A percentile compares a stretch with the other conserved stretches of the same genome.
These are phyloP conservation scores for Ochromonas danica DNA, from an alignment of 108 stramenopile genomes.

Conservation along the genomic window DNA sequence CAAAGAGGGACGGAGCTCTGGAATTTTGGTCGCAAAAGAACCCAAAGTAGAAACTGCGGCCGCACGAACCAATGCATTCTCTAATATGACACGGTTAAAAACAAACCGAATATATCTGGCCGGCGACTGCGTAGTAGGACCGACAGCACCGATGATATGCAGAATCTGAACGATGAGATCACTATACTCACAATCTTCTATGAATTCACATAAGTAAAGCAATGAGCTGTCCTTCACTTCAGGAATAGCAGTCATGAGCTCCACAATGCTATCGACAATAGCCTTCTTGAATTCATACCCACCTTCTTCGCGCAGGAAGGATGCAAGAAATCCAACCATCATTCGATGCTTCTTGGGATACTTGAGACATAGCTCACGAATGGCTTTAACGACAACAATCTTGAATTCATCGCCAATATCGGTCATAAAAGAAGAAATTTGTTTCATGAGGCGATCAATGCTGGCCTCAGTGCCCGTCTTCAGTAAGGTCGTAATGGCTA, in stretches of 20 bases:
- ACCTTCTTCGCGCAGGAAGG: conserved; percentile 88
- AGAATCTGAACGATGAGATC: conserved; percentile 59
- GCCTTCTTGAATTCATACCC: conserved; percentile 86
- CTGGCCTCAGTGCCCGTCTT: conserved; percentile 94
- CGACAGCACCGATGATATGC: conserved; percentile 79
- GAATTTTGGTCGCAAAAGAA: conserved; percentile 81
- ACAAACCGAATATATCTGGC: conserved; percentile 93
- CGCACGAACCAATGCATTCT: conserved; percentile 85
- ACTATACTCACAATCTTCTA: conserved; percentile 70
- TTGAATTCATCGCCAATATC: conserved; percentile 99
- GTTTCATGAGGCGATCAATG: conserved; percentile 92
- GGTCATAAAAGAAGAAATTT: conserved; percentile 93
- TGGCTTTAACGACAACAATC: conserved; percentile 79
- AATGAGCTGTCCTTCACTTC: conserved; percentile 79
- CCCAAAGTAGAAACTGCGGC: conserved; percentile 80
- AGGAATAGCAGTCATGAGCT: conserved; percentile 75
- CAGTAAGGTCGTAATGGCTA: conserved; percentile 97
- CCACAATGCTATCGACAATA: conserved; percentile 78
- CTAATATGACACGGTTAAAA: conserved; percentile 92
- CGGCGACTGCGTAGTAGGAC: conserved; percentile 73
- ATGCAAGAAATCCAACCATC: conserved; percentile 82
- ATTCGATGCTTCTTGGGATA: conserved; percentile 85
- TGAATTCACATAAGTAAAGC: conserved; percentile 92
- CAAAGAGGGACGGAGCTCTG: conserved; percentile 73
- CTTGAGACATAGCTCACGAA: conserved; percentile 80